A percentile compares a stretch with the other conserved stretches of the same genome.
phyloP scores from a whole-genome alignment of 2,329 filamentous ascomycete species.

The Cryphonectria naterciae region DNA sequence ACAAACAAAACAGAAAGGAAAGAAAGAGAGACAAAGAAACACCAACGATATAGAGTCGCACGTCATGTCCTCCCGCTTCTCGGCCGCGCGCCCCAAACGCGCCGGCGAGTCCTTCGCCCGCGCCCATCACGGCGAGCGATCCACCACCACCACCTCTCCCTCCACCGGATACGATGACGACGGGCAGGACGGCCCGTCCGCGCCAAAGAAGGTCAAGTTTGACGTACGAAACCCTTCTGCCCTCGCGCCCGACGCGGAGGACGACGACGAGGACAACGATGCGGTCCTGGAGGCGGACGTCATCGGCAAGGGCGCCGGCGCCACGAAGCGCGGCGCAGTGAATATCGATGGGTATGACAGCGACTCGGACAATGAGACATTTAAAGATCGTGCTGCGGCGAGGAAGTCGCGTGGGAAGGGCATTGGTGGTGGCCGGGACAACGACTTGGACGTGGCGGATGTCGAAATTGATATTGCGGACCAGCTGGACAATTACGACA shows the following conservation, averaged over 20 bases:
- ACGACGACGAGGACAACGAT: conserved; percentile 63
- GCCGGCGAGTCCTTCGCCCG: conserved; percentile 81
- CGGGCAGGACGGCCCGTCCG: conserved; percentile 38
- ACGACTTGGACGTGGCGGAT: conserved; percentile 38
- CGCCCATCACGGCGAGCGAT: conserved; percentile 65
- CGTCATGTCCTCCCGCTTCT: conserved; percentile 60
- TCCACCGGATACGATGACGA: conserved; percentile 18
- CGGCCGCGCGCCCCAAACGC: conserved; percentile 78
- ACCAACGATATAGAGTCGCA: not conserved
- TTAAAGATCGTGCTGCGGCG: conserved; percentile 72
- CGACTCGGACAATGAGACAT: conserved; percentile 90
- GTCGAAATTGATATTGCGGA: conserved; percentile 55
- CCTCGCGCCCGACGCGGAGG: conserved; percentile 78
- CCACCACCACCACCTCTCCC: conserved; percentile 39
- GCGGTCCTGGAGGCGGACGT: conserved; percentile 87
- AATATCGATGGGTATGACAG: conserved; percentile 97
- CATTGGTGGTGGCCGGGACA: conserved; percentile 42
- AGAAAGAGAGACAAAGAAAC: not conserved
- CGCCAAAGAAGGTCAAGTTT: conserved; percentile 82
- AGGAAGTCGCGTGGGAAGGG: conserved; percentile 48
- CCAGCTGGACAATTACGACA: conserved; percentile 59
- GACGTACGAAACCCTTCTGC: conserved; percentile 94
- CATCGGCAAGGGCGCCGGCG: conserved; percentile 75
- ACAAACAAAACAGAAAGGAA: not conserved
- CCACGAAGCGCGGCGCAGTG: conserved; percentile 88